Conservation (phyloP, 2,329 filamentous ascomycete species). For the Colletotrichum sp. region DNA sequence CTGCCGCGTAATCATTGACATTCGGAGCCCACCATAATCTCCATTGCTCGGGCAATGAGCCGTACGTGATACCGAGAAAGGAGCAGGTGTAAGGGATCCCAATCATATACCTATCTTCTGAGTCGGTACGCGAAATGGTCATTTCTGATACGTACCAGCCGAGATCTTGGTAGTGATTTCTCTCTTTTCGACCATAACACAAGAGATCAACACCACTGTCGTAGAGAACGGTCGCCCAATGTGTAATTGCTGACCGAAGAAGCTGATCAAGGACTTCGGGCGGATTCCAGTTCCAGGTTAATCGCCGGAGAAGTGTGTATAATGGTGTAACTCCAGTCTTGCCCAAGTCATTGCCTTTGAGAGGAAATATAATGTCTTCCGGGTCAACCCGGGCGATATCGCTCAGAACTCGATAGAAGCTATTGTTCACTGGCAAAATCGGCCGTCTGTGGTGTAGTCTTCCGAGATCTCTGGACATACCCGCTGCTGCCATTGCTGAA, state of each 20-base stretch:
- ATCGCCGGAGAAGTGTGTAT: rapidly evolving
- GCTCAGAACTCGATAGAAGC: background rate
- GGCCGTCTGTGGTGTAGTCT: rapidly evolving
- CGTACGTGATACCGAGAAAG: background rate
- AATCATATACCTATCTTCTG: rapidly evolving
- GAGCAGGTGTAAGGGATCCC: background rate
- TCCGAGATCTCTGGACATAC: rapidly evolving
- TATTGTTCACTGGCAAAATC: background rate
- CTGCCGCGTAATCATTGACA: background rate
- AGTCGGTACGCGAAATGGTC: rapidly evolving
- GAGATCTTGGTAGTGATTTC: too few relatives aligned
- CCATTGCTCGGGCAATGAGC: background rate
- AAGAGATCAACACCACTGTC: background rate
- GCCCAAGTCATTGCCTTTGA: rapidly evolving
- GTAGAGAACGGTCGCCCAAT: background rate
- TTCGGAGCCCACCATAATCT: background rate
- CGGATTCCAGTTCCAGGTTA: rapidly evolving
- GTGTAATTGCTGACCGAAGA: background rate
- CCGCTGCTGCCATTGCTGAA: rapidly evolving
- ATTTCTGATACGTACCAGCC: rapidly evolving
- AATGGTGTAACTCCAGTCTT: rapidly evolving
- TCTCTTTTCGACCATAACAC: too few relatives aligned
- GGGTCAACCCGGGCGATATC: rapidly evolving
- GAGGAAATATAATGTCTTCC: background rate
- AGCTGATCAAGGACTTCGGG: background rate